A percentile compares a stretch with the other conserved stretches of the same genome.
phyloP scores from a whole-genome alignment of 257 asterid genomes.

The Schizonepeta tenuifolia region DNA sequence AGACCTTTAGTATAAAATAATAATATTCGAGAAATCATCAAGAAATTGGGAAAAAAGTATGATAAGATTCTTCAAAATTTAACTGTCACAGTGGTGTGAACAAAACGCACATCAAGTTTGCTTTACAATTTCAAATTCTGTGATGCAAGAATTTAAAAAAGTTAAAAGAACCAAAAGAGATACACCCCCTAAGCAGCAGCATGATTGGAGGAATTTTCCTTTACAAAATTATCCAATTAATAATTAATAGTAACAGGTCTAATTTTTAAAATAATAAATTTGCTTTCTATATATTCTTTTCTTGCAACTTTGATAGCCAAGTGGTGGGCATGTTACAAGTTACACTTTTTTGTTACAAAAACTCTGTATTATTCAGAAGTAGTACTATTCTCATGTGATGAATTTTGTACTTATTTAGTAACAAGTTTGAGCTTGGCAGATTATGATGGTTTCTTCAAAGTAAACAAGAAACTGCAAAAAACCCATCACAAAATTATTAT shows the following conservation, averaged over 20 bases:
- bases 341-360: conserved; percentile 52
- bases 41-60: background rate
- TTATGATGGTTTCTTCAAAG: conserved; percentile 15
- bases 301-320: conserved; percentile 60
- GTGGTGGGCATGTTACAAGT: conserved; percentile 65
- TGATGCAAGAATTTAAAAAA: conserved; percentile 33
- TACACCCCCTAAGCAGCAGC: conserved; percentile 44
- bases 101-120: conserved; percentile 40
- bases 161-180: conserved; percentile 28
- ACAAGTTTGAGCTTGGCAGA: conserved; percentile 12
- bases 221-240: conserved; percentile 30
- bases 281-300: conserved; percentile 53
- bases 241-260: background rate
- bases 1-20: background rate
- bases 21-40: background rate
- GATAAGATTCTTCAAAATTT: conserved; percentile 9
- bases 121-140: conserved; percentile 43
- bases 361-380: conserved; percentile 31
- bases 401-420: conserved; percentile 20
- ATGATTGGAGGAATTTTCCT: conserved; percentile 54
- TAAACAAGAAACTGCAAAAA: conserved; percentile 11
- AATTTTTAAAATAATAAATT: conserved; percentile 21
- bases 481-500: conserved; percentile 1
- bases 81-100: conserved; percentile 42
- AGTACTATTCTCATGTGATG: conserved; percentile 39